phyloP scores from a whole-genome alignment of 352 stramenopile species.

The Pythium rishiriense region DNA sequence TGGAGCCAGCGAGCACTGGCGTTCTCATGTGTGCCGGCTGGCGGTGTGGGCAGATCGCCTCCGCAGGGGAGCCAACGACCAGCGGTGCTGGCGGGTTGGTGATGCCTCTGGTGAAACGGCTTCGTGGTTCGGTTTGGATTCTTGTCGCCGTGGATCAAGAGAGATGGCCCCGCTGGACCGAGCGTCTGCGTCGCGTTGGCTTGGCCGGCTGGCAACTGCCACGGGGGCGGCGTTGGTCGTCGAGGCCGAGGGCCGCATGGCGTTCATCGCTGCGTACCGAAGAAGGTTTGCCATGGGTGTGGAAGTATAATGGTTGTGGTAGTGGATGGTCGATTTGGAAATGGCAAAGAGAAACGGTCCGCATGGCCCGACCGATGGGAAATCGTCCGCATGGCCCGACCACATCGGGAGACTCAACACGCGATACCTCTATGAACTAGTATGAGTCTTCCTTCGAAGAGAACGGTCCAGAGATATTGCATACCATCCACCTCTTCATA shows the following conservation, averaged over 20 bases:
- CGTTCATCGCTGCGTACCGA: neutral
- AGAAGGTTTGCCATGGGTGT: constrained; percentile 2
- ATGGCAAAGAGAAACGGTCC: neutral
- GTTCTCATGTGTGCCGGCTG: neutral
- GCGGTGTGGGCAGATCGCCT: neutral
- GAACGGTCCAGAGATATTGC: no score
- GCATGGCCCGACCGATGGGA: no score
- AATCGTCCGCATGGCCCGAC: no score
- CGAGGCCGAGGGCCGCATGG: neutral
- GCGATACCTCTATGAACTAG: neutral
- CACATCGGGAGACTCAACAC: neutral
- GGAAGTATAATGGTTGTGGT: neutral
- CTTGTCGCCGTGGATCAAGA: neutral
- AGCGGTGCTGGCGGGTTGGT: neutral
- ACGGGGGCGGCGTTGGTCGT: neutral
- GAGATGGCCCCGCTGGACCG: no score
- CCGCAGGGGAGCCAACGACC: neutral
- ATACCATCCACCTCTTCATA: no score
- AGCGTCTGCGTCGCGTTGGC: neutral
- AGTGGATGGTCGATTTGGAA: neutral
- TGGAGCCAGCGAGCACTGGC: neutral
- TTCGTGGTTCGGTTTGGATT: neutral
- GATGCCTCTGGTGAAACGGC: neutral
- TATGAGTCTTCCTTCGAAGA: neutral
- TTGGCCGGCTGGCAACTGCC: neutral